These are phyloP conservation scores for Rhinocladiella mackenziei DNA, from an alignment of 2,329 filamentous ascomycete genomes.

Conservation along the genomic window DNA sequence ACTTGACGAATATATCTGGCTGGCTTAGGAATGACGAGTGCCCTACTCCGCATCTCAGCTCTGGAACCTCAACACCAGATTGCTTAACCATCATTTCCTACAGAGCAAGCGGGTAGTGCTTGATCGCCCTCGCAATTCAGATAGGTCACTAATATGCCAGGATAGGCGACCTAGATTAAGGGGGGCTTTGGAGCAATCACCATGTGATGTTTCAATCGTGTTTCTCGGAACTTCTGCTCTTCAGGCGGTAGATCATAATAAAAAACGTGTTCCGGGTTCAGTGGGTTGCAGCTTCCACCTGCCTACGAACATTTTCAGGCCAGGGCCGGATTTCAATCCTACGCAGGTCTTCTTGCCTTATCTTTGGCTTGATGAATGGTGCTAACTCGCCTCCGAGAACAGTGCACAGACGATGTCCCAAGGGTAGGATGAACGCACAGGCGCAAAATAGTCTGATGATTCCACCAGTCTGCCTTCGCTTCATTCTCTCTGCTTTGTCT, in stretches of 20 bases:
- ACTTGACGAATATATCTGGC: conserved; percentile 15
- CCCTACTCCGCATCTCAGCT: conserved; percentile 16
- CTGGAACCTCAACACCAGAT: conserved; percentile 8
- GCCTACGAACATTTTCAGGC: conserved; percentile 1
- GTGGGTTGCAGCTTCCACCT: conserved; percentile 14
- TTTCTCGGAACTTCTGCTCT: conserved; percentile 15
- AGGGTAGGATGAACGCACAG: conserved; percentile 35
- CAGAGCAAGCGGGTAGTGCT: conserved; percentile 34
- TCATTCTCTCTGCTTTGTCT: conserved; percentile 27
- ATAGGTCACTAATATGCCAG: conserved; percentile 32
- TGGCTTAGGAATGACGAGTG: conserved; percentile 25
- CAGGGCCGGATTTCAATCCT: not conserved
- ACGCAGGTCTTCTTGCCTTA: conserved; percentile 1
- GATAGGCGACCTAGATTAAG: conserved; percentile 11
- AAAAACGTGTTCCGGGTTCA: conserved; percentile 29
- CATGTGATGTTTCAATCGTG: conserved; percentile 12
- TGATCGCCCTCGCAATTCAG: conserved; percentile 39
- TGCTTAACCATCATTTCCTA: conserved; percentile 38
- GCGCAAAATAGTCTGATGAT: conserved; percentile 34
- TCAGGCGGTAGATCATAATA: conserved; percentile 36
- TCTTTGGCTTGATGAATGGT: conserved; percentile 14
- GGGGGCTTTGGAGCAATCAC: conserved; percentile 8
- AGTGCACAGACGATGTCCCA: conserved; percentile 6
- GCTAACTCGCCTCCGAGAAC: conserved; percentile 13
- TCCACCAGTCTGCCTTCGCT: conserved; percentile 30